Conservation (phyloP, 2,329 filamentous ascomycete species). For the Aureobasidium melanogenum region DNA sequence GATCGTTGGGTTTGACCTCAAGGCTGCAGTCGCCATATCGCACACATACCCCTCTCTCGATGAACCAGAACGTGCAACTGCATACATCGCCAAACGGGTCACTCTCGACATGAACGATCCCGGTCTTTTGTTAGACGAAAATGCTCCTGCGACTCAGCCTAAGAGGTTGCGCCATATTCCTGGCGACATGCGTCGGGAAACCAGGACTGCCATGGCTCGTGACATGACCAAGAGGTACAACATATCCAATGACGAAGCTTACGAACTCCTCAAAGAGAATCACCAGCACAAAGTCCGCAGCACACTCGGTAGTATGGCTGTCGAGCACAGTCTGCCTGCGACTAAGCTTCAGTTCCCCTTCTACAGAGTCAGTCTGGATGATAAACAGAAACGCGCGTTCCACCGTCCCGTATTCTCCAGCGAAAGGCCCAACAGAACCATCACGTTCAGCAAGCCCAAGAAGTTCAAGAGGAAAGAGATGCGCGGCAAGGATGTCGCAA, state of each 20-base stretch:
- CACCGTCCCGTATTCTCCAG: conserved; percentile 68
- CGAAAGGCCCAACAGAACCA: conserved; percentile 48
- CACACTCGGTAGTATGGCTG: conserved; percentile 79
- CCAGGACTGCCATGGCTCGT: conserved; percentile 59
- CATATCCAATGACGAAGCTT: conserved; percentile 90
- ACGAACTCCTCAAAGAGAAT: conserved; percentile 92
- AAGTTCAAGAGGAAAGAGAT: conserved; percentile 72
- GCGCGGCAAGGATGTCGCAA: conserved; percentile 67
- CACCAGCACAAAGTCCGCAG: conserved; percentile 93
- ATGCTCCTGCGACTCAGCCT: conserved; percentile 53
- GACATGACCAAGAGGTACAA: conserved; percentile 80
- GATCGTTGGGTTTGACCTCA: conserved; percentile 14
- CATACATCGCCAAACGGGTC: conserved; percentile 67
- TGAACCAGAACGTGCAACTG: conserved; percentile 66
- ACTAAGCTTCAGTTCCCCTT: conserved; percentile 90
- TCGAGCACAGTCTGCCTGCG: conserved; percentile 90
- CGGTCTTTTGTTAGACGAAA: conserved; percentile 72
- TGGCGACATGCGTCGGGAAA: conserved; percentile 56
- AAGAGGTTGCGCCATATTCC: conserved; percentile 44
- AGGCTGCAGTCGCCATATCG: conserved; percentile 42
- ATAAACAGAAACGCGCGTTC: conserved; percentile 67
- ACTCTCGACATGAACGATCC: conserved; percentile 83
- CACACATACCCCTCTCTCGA: conserved; percentile 66
- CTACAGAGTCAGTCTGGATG: conserved; percentile 76
- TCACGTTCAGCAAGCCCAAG: conserved; percentile 64